Conservation (phyloP, 2,329 filamentous ascomycete species). For the Fusarium stilboides region DNA sequence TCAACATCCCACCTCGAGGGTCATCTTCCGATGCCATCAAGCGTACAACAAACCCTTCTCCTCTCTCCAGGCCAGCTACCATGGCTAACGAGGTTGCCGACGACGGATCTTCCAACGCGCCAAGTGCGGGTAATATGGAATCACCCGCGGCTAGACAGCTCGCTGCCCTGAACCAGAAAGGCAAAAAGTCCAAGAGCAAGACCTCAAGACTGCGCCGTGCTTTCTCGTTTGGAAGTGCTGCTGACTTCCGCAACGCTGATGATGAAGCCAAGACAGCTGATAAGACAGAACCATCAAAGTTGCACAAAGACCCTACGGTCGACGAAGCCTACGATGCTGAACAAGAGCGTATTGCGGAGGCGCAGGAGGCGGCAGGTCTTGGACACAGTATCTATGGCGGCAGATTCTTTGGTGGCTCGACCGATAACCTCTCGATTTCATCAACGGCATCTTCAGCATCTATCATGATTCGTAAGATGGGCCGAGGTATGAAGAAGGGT, state of each 20-base stretch:
- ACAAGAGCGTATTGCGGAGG: conserved; percentile 90
- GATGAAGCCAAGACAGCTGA: conserved; percentile 66
- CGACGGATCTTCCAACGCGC: conserved; percentile 57
- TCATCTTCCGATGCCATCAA: conserved; percentile 78
- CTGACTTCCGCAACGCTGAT: conserved; percentile 85
- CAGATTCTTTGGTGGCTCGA: conserved; percentile 89
- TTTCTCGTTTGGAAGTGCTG: conserved; percentile 96
- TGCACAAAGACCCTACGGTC: conserved; percentile 75
- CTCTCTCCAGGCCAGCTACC: conserved; percentile 79
- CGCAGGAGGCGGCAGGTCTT: conserved; percentile 92
- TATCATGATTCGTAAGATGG: conserved; percentile 98
- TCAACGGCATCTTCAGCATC: conserved; percentile 92
- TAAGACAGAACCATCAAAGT: conserved; percentile 63
- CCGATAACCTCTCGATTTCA: conserved; percentile 93
- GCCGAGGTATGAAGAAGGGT: conserved; percentile 96
- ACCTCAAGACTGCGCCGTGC: conserved; percentile 88
- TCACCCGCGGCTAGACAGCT: conserved; percentile 89
- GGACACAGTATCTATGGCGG: conserved; percentile 95
- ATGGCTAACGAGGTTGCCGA: conserved; percentile 70
- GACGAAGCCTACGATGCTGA: conserved; percentile 85
- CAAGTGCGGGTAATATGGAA: conserved; percentile 58
- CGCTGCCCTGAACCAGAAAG: conserved; percentile 88
- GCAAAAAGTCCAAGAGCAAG: conserved; percentile 84
- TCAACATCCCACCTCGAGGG: conserved; percentile 73
- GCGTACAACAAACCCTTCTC: conserved; percentile 77